Evolutionary conservation across 2,329 filamentous ascomycete genomes (phyloP).

Genomic region (Talaromyces sp.): DNA sequence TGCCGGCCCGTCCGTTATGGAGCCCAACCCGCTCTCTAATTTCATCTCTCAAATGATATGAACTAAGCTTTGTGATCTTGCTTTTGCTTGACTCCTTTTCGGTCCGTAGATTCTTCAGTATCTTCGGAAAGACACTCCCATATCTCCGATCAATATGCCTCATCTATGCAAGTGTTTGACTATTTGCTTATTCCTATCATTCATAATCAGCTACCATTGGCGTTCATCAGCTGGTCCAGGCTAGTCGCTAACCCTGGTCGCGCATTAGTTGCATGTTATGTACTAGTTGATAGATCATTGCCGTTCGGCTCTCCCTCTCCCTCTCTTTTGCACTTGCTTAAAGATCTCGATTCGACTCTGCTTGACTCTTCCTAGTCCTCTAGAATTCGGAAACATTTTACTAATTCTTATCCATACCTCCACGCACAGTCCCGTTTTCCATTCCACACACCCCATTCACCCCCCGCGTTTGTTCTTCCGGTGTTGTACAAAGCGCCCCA

Average conservation of each 20-base stretch:
- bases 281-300: neutral
- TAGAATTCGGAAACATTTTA: neutral
- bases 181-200: neutral
- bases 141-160: neutral
- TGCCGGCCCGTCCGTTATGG: neutral
- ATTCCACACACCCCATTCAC: neutral
- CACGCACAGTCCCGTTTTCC: neutral
- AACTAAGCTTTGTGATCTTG: neutral
- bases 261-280: neutral
- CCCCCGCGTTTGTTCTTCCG: neutral
- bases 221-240: neutral
- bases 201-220: neutral
- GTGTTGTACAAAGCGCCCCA: constrained; percentile 1
- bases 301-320: neutral
- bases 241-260: neutral
- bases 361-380: neutral
- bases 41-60: too few species aligned
- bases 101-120: neutral
- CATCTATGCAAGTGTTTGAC: neutral
- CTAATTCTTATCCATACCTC: neutral
- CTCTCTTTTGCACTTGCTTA: neutral
- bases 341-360: neutral
- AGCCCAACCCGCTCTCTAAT: neutral
- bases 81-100: neutral
- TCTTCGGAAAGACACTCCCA: neutral